Evolutionary conservation across 75 land plant species (phyloP).

Genomic region (Chamaecyparis obtusa): DNA sequence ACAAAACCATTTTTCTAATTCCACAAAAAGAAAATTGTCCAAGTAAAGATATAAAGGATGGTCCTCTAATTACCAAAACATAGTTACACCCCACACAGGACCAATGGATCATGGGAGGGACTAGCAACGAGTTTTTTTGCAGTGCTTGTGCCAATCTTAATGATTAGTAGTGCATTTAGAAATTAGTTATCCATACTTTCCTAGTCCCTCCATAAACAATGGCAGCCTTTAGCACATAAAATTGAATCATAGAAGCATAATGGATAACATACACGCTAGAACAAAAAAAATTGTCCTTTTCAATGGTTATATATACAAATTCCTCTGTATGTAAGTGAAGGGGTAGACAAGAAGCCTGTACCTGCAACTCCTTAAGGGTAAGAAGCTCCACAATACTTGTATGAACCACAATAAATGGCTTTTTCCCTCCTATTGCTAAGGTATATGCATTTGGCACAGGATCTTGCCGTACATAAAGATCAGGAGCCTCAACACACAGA

Average conservation of each 20-base stretch:
- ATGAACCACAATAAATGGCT: constrained; percentile 87
- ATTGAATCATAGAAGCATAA: neutral
- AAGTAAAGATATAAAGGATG: neutral
- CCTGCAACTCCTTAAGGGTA: constrained; percentile 77
- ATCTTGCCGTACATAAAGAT: constrained; percentile 74
- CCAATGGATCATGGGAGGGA: neutral
- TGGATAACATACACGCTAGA: neutral
- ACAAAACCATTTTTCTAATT: neutral
- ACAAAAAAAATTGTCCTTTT: constrained; percentile 3
- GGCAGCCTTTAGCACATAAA: neutral
- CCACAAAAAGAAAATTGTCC: neutral
- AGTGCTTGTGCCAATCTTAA: neutral
- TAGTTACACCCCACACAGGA: neutral
- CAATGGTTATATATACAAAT: neutral
- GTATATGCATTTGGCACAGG: constrained; percentile 94
- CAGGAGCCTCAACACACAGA: constrained; percentile 72
- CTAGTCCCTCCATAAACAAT: neutral
- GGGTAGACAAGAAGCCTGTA: constrained; percentile 18
- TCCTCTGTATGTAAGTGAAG: neutral
- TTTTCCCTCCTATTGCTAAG: constrained; percentile 75
- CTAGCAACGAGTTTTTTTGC: neutral
- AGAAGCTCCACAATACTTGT: constrained; percentile 90
- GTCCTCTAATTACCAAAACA: neutral
- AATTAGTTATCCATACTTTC: neutral
- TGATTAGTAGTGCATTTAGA: neutral